Evolutionary conservation across 2,329 filamentous ascomycete genomes (phyloP).

Genomic region (Sarocladiaceae sp.): DNA sequence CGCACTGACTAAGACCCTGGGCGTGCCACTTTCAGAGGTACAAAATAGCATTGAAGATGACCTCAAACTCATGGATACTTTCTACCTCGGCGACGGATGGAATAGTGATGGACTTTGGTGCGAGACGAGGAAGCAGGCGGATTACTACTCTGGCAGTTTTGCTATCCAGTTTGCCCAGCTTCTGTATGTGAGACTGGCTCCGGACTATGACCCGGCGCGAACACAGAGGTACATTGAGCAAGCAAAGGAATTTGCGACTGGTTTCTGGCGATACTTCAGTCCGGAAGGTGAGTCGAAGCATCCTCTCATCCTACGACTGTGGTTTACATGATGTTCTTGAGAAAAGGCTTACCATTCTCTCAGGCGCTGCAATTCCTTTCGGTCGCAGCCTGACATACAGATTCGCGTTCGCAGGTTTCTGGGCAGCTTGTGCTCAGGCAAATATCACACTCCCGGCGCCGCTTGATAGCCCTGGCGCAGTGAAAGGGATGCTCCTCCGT

Average conservation of each 20-base stretch:
- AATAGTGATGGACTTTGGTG: conserved; percentile 41
- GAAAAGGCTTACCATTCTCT: neutral
- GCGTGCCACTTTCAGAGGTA: conserved; percentile 29
- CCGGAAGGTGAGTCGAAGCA: conserved; percentile 34
- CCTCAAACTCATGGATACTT: conserved; percentile 36
- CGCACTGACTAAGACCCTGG: conserved; percentile 36
- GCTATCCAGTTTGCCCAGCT: conserved; percentile 49
- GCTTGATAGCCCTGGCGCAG: conserved; percentile 29
- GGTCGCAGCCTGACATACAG: conserved; percentile 47
- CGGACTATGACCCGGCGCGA: conserved; percentile 34
- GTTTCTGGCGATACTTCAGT: conserved; percentile 46
- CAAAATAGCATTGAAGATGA: conserved; percentile 32
- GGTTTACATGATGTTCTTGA: neutral
- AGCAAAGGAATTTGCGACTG: conserved; percentile 32
- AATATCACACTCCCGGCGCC: conserved; percentile 32
- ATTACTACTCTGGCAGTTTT: conserved; percentile 52
- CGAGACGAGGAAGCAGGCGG: conserved; percentile 32
- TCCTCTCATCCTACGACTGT: no score
- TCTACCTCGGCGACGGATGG: conserved; percentile 43
- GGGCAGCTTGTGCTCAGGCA: conserved; percentile 38
- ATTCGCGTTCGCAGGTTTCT: conserved; percentile 46
- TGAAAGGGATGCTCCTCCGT: conserved; percentile 45
- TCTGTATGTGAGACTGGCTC: conserved; percentile 38
- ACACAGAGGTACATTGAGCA: conserved; percentile 30
- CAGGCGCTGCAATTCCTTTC: conserved; percentile 47